Evolutionary conservation across 441 rosid genomes (phyloP).

Genomic region (Dalechampia spathulata): DNA sequence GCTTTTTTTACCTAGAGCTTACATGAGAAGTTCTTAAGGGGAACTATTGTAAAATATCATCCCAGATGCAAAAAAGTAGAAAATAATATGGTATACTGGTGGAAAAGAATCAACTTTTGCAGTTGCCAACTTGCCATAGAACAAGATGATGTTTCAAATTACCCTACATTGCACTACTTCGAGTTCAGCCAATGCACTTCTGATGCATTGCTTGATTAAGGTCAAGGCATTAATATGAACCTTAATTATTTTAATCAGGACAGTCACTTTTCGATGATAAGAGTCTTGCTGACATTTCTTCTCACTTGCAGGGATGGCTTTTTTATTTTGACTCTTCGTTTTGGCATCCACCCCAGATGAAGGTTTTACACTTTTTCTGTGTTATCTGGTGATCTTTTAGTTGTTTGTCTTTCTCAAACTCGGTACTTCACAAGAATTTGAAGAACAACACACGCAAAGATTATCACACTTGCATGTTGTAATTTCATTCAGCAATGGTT

Average conservation of each 20-base stretch:
- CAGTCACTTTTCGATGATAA: not conserved
- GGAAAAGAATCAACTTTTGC: too few species aligned
- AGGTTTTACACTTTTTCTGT: conserved; percentile 34
- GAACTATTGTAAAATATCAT: too few species aligned
- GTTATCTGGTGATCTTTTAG: not conserved
- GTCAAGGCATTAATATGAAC: not conserved
- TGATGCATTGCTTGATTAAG: not conserved
- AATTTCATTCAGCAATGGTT: not conserved
- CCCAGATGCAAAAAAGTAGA: too few species aligned
- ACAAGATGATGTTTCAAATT: too few species aligned
- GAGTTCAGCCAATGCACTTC: too few species aligned
- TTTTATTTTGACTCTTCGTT: conserved; percentile 74
- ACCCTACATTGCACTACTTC: too few species aligned
- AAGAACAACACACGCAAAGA: not conserved
- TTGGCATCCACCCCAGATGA: conserved; percentile 96
- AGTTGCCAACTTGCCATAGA: too few species aligned
- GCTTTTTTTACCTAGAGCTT: too few species aligned
- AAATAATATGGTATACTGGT: too few species aligned
- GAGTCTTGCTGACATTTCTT: conserved; percentile 8
- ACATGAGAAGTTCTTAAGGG: too few species aligned
- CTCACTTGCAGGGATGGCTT: conserved; percentile 85
- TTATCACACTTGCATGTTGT: not conserved
- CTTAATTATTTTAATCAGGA: not conserved
- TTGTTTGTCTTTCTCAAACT: not conserved
- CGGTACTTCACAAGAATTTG: not conserved